Base-by-base conservation (phyloP, 495 filamentous ascomycete genomes). In the Stereocaulon alpinum region DNA sequence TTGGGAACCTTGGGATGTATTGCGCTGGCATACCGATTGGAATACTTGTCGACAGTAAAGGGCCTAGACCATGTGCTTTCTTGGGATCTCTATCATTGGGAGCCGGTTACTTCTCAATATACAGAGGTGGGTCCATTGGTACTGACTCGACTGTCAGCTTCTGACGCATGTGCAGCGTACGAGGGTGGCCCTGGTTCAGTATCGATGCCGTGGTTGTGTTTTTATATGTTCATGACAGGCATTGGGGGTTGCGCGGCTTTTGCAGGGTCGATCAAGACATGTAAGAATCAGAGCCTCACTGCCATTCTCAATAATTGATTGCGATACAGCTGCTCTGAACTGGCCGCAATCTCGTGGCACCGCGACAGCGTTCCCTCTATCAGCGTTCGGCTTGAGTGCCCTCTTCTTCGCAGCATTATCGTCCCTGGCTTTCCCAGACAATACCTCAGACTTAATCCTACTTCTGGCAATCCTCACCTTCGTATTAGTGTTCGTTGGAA, bases 1-100 rank as follows among this genome's bases (percentile, higher is more conserved):
- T 86, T n/a, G 92, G 87, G n/a, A 97, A 97, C 65, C 68, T 97
- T 64, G 92, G 92, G 64, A 96, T 95, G 90, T 95, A 95, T 71
- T 84, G 80, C n/a, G 79, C 78, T 73, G 93, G 93, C 24, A 87
- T 98, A 47, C 92, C 92, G 4, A 79, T 91, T 62, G 93, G 93
- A 45, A 76, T 96, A 63, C 80, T 97, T 61, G 86, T 93, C 55
- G 93, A 97, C 73, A 73, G 78, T 51, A 86, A 83, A 65, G 92
- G 93, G 10, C 89, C 93, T 45, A 79, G 88, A 54, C 80, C 87
- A 18, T 81, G 87, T 47, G 83, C 91, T 12, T 68, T 95, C 10
- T 69, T 87, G 22, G 92, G 94, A 17, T 78, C 85, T 4, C 59
- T 92, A 11, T 67, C 80, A 32, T 79, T 96, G 32, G 85, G 77